These are phyloP conservation scores for Puccinia horiana DNA, from an alignment of 1,284 basidiomycete genomes.

Conservation along the genomic window DNA sequence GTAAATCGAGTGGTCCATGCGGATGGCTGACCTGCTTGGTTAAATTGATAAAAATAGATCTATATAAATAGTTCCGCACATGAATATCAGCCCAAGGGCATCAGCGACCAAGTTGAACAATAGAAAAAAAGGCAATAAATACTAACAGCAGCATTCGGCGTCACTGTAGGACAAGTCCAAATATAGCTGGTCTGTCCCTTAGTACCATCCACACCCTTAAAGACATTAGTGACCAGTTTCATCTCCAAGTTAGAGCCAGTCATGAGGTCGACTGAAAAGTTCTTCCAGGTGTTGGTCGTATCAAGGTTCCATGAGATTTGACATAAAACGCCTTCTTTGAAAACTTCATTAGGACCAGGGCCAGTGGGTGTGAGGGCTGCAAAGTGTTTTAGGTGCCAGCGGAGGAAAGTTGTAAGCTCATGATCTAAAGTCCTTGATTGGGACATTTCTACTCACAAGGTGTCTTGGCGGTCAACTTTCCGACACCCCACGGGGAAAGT, in stretches of 20 bases:
- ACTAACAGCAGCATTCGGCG: slow-evolving; percentile 71
- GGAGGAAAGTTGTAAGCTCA: no score
- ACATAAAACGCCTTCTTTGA: neutral
- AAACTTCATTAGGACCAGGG: neutral
- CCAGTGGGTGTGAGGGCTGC: slow-evolving; percentile 20
- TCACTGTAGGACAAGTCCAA: slow-evolving; percentile 73
- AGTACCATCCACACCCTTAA: slow-evolving; percentile 66
- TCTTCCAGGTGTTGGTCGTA: slow-evolving; percentile 63
- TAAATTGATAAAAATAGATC: slow-evolving; percentile 57
- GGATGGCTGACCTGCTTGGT: slow-evolving; percentile 57
- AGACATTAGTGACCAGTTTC: slow-evolving; percentile 69
- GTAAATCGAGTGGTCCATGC: slow-evolving; percentile 79
- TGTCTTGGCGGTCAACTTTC: no score
- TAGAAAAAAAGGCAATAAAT: neutral
- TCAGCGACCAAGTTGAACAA: neutral
- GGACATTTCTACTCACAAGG: no score
- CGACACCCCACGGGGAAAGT: slow-evolving; percentile 71
- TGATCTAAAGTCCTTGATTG: no score
- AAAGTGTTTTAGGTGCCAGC: no score
- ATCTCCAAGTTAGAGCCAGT: slow-evolving; percentile 72
- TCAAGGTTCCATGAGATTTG: neutral
- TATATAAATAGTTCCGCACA: no score
- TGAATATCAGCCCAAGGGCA: neutral
- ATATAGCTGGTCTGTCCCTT: slow-evolving; percentile 61
- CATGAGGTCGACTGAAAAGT: slow-evolving; percentile 74